phyloP scores from a whole-genome alignment of 2,329 filamentous ascomycete genomes.

The Hirsutella thompsonii region DNA sequence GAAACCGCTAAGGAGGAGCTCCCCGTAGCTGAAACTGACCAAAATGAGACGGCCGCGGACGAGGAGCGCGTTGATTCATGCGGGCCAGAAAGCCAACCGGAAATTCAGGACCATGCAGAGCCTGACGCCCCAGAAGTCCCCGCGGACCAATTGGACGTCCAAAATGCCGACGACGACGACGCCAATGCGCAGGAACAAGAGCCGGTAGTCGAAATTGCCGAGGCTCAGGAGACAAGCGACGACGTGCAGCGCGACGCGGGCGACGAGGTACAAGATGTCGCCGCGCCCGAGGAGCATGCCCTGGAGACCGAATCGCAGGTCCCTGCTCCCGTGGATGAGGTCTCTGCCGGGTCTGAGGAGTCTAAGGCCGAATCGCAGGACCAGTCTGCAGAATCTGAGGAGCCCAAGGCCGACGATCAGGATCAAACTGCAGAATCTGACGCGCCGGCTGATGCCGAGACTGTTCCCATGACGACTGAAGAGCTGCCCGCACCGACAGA shows the following conservation, averaged over 20 bases:
- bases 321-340: neutral
- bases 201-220: neutral
- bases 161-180: neutral
- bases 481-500: neutral
- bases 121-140: neutral
- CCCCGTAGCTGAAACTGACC: neutral
- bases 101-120: neutral
- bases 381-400: conserved; percentile 5
- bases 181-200: neutral
- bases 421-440: neutral
- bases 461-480: neutral
- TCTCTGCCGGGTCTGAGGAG: neutral
- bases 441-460: neutral
- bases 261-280: neutral
- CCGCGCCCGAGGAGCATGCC: neutral
- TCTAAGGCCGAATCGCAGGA: neutral
- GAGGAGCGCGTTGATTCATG: neutral
- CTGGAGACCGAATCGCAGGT: neutral
- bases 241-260: neutral
- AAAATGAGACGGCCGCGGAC: neutral
- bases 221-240: neutral
- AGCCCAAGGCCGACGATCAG: conserved; percentile 2
- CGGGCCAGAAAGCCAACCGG: neutral
- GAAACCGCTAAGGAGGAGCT: neutral
- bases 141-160: neutral